Conservation (phyloP, 139 green algal genomes). For the Chlorella ohadii region DNA sequence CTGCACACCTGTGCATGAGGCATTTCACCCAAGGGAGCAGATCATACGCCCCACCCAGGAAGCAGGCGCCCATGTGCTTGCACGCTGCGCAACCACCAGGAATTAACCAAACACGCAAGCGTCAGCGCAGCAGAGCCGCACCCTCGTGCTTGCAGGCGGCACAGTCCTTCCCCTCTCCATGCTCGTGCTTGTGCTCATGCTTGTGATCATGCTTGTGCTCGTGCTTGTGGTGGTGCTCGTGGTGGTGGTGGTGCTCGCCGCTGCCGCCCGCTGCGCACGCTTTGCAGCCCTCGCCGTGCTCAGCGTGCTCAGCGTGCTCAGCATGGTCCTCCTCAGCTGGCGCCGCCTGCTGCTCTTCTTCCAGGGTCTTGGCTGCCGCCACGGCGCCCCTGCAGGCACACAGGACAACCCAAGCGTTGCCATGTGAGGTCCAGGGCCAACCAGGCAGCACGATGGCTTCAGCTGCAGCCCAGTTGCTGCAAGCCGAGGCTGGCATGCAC, state of each 20-base stretch:
- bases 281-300: conserved; percentile 28
- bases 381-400: conserved; percentile 66
- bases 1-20: no score
- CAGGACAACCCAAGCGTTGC: not conserved
- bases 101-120: no score
- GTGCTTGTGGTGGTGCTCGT: conserved; percentile 42
- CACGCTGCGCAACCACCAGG: no score
- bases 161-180: conserved; percentile 17
- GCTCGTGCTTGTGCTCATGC: conserved; percentile 54
- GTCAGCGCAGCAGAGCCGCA: no score
- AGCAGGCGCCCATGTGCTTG: no score
- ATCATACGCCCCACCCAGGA: no score
- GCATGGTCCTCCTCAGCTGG: not conserved
- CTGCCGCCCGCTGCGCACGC: conserved; percentile 3
- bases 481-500: no score
- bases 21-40: no score
- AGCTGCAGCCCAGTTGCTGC: no score
- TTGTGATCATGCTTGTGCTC: conserved; percentile 46
- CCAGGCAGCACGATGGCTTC: no score
- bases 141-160: conserved; percentile 1
- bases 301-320: conserved; percentile 22
- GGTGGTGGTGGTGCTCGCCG: conserved; percentile 48
- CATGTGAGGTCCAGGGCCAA: no score
- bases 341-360: not conserved
- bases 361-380: conserved; percentile 62